Evolutionary conservation across 768 basidiomycete species (phyloP), one percentile per base, ranked within the genome.

Genomic region (Leucocoprinus birnbaumii): DNA sequence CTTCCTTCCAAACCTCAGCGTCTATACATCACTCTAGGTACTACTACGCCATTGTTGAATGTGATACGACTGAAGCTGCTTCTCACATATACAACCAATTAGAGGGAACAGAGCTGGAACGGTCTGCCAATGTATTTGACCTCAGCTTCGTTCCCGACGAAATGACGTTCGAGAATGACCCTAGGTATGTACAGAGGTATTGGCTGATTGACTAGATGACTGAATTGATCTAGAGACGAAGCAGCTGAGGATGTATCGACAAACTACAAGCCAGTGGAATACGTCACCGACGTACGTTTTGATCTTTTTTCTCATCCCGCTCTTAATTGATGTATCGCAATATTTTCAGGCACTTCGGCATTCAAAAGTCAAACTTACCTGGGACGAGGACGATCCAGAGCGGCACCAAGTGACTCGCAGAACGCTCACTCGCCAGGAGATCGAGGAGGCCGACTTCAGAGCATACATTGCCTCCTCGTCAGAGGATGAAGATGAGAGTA

Each of bases 341-440:
- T 21, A 26, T 21, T 3, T 44, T 7, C 25, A 98, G 94, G 96
- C 96, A 9, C 82, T 99, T 4, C 89, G 96, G 4, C 95, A 98
- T 67, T 99, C 97, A 13, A 97, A 94, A 75, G 96, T 98, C 57
- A 97, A 92, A 65, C 80, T 98, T 27, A 97, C 95, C 3, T 99
- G 97, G 97, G 97, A 99, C 61, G 91, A 94, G 52, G 97, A 98
- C 68, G 95, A 98, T 61, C 87, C 91, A 0, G 89, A 94, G 63
- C 87, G 96, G 38, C 80, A 78, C 54, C 84, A 84, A 42, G 62
- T 94, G 47, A 92, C 94, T 1, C 84, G 94, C 44, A 87, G 94
- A 19, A 75, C 76, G 0, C 74, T 97, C 40, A 83, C 90, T 0
- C 80, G 81, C 51, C 86, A 93, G 65, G 93, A 98, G 66, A 87